Conservation (phyloP, 306 rosid species). For the Dalbergia cochinchinensis region DNA sequence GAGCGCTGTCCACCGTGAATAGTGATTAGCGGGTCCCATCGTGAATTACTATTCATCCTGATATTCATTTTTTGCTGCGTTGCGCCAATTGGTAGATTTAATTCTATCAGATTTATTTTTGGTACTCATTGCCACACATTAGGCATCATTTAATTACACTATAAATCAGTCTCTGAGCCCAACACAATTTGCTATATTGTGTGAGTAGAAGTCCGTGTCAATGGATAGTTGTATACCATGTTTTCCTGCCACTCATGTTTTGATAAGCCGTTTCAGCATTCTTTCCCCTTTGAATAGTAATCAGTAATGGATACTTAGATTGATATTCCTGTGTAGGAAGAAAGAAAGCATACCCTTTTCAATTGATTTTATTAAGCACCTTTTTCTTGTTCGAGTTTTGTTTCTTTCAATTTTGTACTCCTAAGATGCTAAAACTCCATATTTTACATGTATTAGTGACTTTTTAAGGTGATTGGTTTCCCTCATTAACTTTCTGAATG, state of each 20-base stretch:
- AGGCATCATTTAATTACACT: too few relatives aligned
- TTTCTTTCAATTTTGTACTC: slow-evolving; percentile 27
- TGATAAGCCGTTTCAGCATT: neutral
- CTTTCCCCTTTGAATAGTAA: neutral
- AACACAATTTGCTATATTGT: slow-evolving; percentile 17
- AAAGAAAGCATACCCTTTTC: neutral
- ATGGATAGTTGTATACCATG: neutral
- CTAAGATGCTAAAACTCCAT: slow-evolving; percentile 8
- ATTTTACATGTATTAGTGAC: slow-evolving; percentile 35
- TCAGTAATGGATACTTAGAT: neutral
- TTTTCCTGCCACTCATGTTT: slow-evolving; percentile 3
- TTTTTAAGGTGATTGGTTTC: slow-evolving; percentile 36
- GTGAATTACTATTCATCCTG: too few relatives aligned
- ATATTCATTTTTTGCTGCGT: too few relatives aligned
- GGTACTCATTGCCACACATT: too few relatives aligned
- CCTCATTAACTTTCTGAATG: slow-evolving; percentile 40
- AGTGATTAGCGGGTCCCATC: too few relatives aligned
- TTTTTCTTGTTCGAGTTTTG: slow-evolving; percentile 31
- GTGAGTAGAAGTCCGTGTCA: neutral
- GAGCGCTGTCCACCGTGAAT: too few relatives aligned
- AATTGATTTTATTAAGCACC: neutral
- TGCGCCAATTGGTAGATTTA: too few relatives aligned
- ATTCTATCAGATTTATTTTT: too few relatives aligned
- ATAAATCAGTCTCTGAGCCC: too few relatives aligned
- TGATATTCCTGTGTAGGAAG: slow-evolving; percentile 1